Base-by-base conservation (phyloP, 2,329 filamentous ascomycete species). In the Calonectria pseudoturangicola region DNA sequence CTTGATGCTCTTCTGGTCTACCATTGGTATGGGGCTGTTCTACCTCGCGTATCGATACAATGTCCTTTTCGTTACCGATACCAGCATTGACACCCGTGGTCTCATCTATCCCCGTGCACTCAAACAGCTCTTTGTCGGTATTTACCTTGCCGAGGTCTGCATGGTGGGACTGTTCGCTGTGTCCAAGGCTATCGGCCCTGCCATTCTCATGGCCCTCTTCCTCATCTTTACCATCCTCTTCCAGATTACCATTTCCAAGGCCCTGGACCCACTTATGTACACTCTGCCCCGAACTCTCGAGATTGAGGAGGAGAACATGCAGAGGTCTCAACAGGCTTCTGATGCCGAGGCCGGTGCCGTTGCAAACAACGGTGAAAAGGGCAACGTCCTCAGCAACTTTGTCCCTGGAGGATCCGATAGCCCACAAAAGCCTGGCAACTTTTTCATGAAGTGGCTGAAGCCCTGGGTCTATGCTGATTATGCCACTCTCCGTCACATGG, bases 11-110 rank as follows among this genome's bases (percentile, higher is more conserved):
- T 92, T 93, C 50, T 98, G 97, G 83, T 94, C 94, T 0, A 92
- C 93, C 1, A 86, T 96, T 47, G 95, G 93, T 41, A 90, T 98
- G 74, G 90, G 88, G 50, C 86, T 97, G 62, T 94, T 97, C 86
- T 97, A 97, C 83, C 88, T 95, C 66, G 93, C 94, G 67, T 98
- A 95, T 86, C 91, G 94, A 45, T 98, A 98, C 88, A 96, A 96
- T 84, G 84, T 98, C 66, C 87, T 98, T 27, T 98, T 94, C 82
- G 94, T 97, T 16, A 93, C 91, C 60, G 93, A 95, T 76, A 90
- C 93, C 15, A 88, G 92, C 74, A 92, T 98, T 75, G 96, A 98
- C 81, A 98, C 95, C 60, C 95, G 95, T 80, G 96, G 97, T 62
- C 91, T 96, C 27, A 92, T 95, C 79, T 98, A 98, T 81, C 93